Evolutionary conservation across 2,329 filamentous ascomycete species (phyloP).

Genomic region (Cladosporium sp.): DNA sequence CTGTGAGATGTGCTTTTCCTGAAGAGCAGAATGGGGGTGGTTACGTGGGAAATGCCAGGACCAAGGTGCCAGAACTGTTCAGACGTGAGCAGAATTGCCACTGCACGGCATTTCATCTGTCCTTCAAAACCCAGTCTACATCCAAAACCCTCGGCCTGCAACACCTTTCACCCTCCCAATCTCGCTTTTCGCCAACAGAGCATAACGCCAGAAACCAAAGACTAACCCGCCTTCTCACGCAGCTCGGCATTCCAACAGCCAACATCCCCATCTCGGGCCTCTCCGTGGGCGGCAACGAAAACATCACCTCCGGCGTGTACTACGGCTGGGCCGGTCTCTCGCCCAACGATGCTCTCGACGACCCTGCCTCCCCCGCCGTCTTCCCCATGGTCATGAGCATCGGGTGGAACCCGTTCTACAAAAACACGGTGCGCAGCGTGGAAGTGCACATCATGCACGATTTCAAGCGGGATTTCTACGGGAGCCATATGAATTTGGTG

Average conservation of each 20-base stretch:
- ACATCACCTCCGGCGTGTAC: conserved; percentile 77
- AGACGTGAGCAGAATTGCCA: too few species aligned
- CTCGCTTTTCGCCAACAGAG: not conserved
- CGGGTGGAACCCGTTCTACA: conserved; percentile 97
- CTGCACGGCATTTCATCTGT: too few species aligned
- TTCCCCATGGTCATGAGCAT: conserved; percentile 92
- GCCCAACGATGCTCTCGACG: conserved; percentile 23
- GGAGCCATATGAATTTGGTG: conserved; percentile 69
- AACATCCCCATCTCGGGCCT: conserved; percentile 72
- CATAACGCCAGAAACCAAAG: not conserved
- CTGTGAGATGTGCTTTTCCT: too few species aligned
- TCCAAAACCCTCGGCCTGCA: too few species aligned
- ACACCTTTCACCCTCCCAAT: too few species aligned
- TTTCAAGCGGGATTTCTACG: conserved; percentile 83
- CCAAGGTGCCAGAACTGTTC: too few species aligned
- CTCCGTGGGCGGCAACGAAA: conserved; percentile 60
- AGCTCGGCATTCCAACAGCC: conserved; percentile 95
- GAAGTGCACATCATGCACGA: conserved; percentile 62
- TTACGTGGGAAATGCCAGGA: too few species aligned
- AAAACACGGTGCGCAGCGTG: conserved; percentile 79
- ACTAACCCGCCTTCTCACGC: conserved; percentile 1
- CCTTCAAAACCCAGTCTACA: too few species aligned
- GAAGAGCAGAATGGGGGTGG: too few species aligned
- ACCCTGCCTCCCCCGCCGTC: conserved; percentile 40
- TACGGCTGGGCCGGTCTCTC: conserved; percentile 81